Base-by-base conservation (phyloP, 441 rosid genomes). In the Aleurites moluccanus region DNA sequence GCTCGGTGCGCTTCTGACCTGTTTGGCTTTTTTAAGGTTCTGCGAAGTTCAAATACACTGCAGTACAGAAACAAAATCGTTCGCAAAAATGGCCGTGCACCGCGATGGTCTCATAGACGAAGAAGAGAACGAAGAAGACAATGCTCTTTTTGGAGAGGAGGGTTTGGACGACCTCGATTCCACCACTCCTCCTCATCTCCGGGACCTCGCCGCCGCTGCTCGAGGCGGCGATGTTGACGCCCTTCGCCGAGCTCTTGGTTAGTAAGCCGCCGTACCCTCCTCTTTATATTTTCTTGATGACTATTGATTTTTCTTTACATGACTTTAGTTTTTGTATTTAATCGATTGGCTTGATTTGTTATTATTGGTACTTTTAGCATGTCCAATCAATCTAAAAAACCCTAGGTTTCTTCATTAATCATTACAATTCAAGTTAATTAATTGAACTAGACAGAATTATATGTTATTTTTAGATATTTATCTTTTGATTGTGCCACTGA, bases 181-280 rank as follows among this genome's bases (percentile, higher is more conserved):
- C 72, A 91, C 90, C 28, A 82, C 78, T 44, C 89, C 96, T 42
- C 91, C 87, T 53, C 90, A 86, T 69, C 91, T 92, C 75, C 93
- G 86, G 50, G 90, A 90, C 57, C 83, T 94, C 4, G 87, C 88
- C 85, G 78, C 80, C 79, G 93, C 99, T 20, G 88, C 82, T 79
- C 85, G 81, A 81, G 68, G 67, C 69, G 94, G 98, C 70, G 85
- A 93, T 73, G 83, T 87, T 23, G 81, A 75, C 64, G 89, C 93
- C 72, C 91, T 93, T 44, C 86, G 90, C 69, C 42, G 74, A 2
- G 97, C 94, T 69, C 73, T 92, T 77, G 98, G 98, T 94, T 10
- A 15, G 50, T 45, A 38, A 0, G 11, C 25, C 28, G 28, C 28
- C 28, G 28, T 27, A 27, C 28, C 28, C 28, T 27, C 2, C 28